A percentile compares a stretch with the other conserved stretches of the same genome.
Evolutionary conservation across 2,329 filamentous ascomycete species (phyloP).

Genomic region (Talaromyces albobiverticillius): DNA sequence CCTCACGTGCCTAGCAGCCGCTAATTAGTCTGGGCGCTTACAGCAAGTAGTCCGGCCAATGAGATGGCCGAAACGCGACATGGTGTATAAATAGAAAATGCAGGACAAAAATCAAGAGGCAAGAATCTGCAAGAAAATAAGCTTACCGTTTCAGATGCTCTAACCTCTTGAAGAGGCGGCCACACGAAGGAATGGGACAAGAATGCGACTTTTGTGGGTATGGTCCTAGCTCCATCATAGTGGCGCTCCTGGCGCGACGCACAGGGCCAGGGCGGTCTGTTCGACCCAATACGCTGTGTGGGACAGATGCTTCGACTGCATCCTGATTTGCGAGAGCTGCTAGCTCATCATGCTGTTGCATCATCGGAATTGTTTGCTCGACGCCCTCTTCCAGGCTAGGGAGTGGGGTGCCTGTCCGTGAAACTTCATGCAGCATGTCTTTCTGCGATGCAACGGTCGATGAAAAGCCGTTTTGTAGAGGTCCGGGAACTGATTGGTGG

Average conservation of each 20-base stretch:
- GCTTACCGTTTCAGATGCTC: constrained; percentile 98
- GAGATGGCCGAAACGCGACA: constrained; percentile 1
- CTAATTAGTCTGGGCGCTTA: constrained; percentile 51
- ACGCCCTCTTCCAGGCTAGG: constrained; percentile 81
- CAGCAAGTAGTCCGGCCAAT: constrained; percentile 37
- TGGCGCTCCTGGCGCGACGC: constrained; percentile 87
- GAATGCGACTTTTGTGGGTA: constrained; percentile 98
- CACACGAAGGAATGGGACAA: constrained; percentile 97
- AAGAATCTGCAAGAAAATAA: constrained; percentile 19
- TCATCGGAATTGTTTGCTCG: constrained; percentile 63
- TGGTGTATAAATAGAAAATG: constrained; percentile 24
- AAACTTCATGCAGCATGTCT: constrained; percentile 73
- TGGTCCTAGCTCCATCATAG: constrained; percentile 92
- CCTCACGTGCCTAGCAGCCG: constrained; percentile 86
- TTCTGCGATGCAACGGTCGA: constrained; percentile 71
- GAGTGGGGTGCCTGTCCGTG: constrained; percentile 85
- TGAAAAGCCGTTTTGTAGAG: constrained; percentile 66
- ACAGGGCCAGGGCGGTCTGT: constrained; percentile 68
- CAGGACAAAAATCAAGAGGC: not conserved
- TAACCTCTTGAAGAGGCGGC: constrained; percentile 95
- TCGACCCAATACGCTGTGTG: constrained; percentile 58
- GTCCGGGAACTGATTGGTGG: constrained; percentile 74
- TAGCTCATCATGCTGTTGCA: constrained; percentile 49
- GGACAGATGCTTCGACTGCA: constrained; percentile 51
- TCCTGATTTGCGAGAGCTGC: constrained; percentile 69